phyloP scores from a whole-genome alignment of 164 flowering plant species.

The Aristolochia contorta region DNA sequence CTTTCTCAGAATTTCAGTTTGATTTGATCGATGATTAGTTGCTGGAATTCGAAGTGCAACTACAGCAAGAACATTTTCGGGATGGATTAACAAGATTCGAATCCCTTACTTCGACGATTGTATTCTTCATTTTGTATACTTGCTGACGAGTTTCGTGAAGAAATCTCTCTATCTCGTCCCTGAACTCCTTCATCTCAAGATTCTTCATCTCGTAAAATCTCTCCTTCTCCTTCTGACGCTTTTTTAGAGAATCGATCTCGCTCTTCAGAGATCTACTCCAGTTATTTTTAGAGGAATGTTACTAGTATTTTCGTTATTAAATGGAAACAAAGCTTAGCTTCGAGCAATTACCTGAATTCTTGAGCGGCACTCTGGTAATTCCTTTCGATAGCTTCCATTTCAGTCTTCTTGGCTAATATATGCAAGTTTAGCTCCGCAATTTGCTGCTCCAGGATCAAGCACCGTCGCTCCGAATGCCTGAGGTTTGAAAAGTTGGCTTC shows the following conservation, averaged over 20 bases:
- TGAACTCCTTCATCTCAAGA: slow-evolving; percentile 38
- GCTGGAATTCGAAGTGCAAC: background rate
- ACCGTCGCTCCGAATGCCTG: slow-evolving; percentile 35
- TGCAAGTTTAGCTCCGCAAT: slow-evolving; percentile 27
- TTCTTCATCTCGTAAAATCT: slow-evolving; percentile 26
- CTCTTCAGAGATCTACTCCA: slow-evolving; percentile 32
- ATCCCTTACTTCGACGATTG: slow-evolving; percentile 27
- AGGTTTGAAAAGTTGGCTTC: slow-evolving; percentile 26
- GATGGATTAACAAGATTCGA: background rate
- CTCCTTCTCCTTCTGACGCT: slow-evolving; percentile 34
- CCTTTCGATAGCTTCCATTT: slow-evolving; percentile 25
- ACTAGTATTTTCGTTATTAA: no score
- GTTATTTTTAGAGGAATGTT: background rate
- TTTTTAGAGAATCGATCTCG: slow-evolving; percentile 40
- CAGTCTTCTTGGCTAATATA: slow-evolving; percentile 31
- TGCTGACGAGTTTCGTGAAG: slow-evolving; percentile 13
- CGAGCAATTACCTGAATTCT: slow-evolving; percentile 22
- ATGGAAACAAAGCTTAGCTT: background rate
- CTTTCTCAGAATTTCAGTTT: background rate
- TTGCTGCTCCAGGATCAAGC: slow-evolving; percentile 37
- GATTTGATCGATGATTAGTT: background rate
- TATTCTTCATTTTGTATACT: slow-evolving; percentile 24
- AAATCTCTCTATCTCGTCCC: slow-evolving; percentile 16
- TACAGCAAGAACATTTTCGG: background rate
- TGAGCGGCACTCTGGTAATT: slow-evolving; percentile 16